These are phyloP conservation scores for Lasiosphaeria hispida DNA, from an alignment of 495 filamentous ascomycete genomes.

Conservation along the genomic window DNA sequence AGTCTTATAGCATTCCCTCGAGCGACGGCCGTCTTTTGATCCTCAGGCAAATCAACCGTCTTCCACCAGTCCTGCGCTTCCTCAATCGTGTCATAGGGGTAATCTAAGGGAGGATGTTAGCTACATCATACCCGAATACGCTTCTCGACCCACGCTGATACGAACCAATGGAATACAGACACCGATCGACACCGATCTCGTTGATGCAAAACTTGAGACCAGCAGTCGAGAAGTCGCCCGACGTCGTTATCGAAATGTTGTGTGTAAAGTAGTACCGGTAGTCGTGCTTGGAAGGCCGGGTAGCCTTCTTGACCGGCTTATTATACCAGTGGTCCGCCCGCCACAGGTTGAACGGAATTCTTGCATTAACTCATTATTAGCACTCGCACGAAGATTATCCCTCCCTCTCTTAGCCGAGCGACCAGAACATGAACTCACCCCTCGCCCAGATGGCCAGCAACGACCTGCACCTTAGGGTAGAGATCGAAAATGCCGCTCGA, in stretches of 20 bases:
- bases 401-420: not conserved
- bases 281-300: conserved; percentile 55
- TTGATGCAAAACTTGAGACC: conserved; percentile 51
- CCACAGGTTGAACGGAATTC: conserved; percentile 65
- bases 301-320: conserved; percentile 49
- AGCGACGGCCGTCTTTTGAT: conserved; percentile 49
- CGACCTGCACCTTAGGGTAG: conserved; percentile 55
- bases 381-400: not conserved
- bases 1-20: conserved; percentile 54
- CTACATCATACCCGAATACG: not conserved
- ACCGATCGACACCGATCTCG: conserved; percentile 35
- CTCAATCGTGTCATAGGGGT: conserved; percentile 44
- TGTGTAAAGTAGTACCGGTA: conserved; percentile 59
- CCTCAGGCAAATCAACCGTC: conserved; percentile 40
- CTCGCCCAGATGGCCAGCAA: conserved; percentile 63
- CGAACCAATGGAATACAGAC: conserved; percentile 40
- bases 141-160: not conserved
- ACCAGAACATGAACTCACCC: conserved; percentile 31
- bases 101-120: conserved; percentile 22
- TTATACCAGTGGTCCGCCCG: conserved; percentile 61
- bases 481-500: conserved; percentile 49
- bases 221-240: conserved; percentile 57
- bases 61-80: conserved; percentile 57
- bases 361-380: conserved; percentile 5
- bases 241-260: conserved; percentile 64